Evolutionary conservation across 805 yeast genomes (phyloP).

Genomic region (Barnettozyma californica): DNA sequence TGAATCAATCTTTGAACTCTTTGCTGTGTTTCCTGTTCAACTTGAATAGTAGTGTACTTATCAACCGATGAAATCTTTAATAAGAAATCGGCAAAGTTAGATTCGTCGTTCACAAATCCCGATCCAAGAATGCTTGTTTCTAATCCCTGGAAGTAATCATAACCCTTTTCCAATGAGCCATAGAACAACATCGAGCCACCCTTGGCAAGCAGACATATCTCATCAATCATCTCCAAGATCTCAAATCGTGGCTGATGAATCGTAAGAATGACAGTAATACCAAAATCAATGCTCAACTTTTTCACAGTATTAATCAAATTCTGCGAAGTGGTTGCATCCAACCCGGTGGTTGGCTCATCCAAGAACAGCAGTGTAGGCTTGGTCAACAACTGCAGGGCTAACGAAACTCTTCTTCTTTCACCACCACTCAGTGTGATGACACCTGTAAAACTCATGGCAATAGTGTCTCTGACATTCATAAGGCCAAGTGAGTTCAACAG

Average conservation of each 20-base stretch:
- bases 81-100: slow-evolving; percentile 58
- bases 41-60: slow-evolving; percentile 29
- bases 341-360: slow-evolving; percentile 87
- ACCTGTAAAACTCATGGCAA: slow-evolving; percentile 37
- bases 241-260: slow-evolving; percentile 85
- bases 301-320: slow-evolving; percentile 57
- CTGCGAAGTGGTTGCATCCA: slow-evolving; percentile 74
- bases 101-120: slow-evolving; percentile 20
- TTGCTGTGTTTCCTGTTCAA: slow-evolving; percentile 28
- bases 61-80: slow-evolving; percentile 57
- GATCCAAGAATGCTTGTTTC: slow-evolving; percentile 41
- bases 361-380: slow-evolving; percentile 72
- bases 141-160: slow-evolving; percentile 46
- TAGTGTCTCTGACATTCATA: slow-evolving; percentile 54
- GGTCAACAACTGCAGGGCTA: slow-evolving; percentile 71
- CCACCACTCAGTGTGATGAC: slow-evolving; percentile 69
- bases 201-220: slow-evolving; percentile 60
- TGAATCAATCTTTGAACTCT: slow-evolving; percentile 24
- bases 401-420: slow-evolving; percentile 70
- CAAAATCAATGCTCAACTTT: slow-evolving; percentile 46
- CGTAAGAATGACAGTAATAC: slow-evolving; percentile 68
- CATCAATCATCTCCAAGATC: slow-evolving; percentile 63
- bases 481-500: slow-evolving; percentile 62
- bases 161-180: slow-evolving; percentile 37
- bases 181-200: slow-evolving; percentile 49